These are phyloP conservation scores for Blumeria hordei DNA, from an alignment of 2,329 filamentous ascomycete species.

Conservation along the genomic window DNA sequence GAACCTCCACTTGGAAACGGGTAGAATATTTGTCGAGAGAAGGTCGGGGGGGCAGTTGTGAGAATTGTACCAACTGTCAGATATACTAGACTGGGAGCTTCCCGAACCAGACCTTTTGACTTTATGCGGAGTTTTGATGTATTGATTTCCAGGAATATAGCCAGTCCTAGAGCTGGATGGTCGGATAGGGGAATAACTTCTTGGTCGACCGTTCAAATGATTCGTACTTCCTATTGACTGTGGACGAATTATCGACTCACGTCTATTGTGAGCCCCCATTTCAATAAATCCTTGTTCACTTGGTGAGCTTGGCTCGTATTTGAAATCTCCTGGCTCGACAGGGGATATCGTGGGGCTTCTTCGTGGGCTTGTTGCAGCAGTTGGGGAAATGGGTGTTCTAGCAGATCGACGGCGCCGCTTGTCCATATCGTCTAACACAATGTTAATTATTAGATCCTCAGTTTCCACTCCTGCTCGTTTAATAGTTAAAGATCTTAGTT, in stretches of 20 bases:
- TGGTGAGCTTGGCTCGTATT: constrained; percentile 30
- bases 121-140: constrained; percentile 42
- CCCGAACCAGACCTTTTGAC: constrained; percentile 72
- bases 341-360: constrained; percentile 39
- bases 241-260: constrained; percentile 10
- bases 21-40: constrained; percentile 44
- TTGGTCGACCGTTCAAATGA: constrained; percentile 22
- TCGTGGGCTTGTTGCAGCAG: constrained; percentile 30
- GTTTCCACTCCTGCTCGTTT: constrained; percentile 75
- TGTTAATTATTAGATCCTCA: constrained; percentile 69
- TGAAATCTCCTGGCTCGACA: constrained; percentile 41
- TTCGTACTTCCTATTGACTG: constrained; percentile 14
- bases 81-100: constrained; percentile 66
- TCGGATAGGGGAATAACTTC: constrained; percentile 63
- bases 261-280: constrained; percentile 8
- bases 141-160: constrained; percentile 21
- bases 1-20: constrained; percentile 82
- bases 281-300: constrained; percentile 14
- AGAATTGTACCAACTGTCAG: constrained; percentile 35
- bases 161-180: constrained; percentile 51
- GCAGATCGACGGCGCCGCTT: constrained; percentile 70
- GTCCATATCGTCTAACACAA: constrained; percentile 91
- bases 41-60: constrained; percentile 60
- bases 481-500: constrained; percentile 68
- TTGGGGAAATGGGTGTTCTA: constrained; percentile 62